These are phyloP conservation scores for Ceratobasidium sp. DNA, from an alignment of 1,284 basidiomycete genomes.

Conservation along the genomic window DNA sequence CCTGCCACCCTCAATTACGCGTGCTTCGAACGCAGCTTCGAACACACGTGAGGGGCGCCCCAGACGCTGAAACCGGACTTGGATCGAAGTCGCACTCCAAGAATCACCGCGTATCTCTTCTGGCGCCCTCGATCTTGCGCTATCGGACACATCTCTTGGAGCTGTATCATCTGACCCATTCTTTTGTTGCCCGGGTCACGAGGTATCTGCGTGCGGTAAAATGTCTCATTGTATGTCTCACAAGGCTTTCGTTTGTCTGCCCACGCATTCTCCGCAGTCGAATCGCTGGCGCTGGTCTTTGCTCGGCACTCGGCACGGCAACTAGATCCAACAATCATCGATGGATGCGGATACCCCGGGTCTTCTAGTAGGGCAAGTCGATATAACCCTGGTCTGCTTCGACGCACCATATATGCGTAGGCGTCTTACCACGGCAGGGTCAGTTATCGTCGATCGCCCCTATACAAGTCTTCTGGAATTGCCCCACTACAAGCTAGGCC, in stretches of 20 bases:
- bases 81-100: constrained; percentile 6
- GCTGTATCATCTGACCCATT: background rate
- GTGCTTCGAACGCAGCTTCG: constrained; percentile 7
- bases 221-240: background rate
- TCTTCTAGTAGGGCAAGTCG: background rate
- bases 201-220: background rate
- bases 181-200: background rate
- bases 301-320: constrained; percentile 16
- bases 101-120: background rate
- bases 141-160: background rate
- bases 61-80: constrained; percentile 7
- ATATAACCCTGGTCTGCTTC: background rate
- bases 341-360: constrained; percentile 7
- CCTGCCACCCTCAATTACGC: background rate
- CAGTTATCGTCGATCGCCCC: background rate
- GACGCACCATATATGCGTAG: background rate
- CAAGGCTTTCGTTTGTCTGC: background rate
- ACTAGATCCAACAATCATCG: constrained; percentile 17
- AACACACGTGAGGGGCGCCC: constrained; percentile 4
- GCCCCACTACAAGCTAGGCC: background rate
- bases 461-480: background rate
- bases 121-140: background rate
- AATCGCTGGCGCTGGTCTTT: background rate
- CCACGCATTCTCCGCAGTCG: background rate
- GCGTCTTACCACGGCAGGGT: constrained; percentile 2